These are phyloP conservation scores for Pyrenochaeta sp. DNA, from an alignment of 2,329 filamentous ascomycete genomes.

Conservation along the genomic window DNA sequence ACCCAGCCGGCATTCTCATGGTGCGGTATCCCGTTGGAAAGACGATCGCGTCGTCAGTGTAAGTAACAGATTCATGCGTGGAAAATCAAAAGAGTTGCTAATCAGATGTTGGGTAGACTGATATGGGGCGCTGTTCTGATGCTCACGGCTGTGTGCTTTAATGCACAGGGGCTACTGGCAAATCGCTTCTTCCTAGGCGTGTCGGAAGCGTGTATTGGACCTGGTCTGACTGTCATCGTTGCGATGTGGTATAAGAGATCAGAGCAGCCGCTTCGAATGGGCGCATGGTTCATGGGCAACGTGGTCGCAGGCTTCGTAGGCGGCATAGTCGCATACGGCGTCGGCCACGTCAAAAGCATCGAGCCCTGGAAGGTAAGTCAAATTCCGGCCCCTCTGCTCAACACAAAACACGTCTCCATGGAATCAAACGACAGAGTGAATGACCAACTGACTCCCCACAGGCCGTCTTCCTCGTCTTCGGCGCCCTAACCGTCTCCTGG, in stretches of 20 bases:
- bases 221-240: constrained; percentile 69
- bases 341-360: constrained; percentile 55
- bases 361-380: constrained; percentile 30
- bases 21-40: constrained; percentile 61
- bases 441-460: too few relatives aligned
- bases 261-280: constrained; percentile 65
- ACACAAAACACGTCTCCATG: background rate
- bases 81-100: constrained; percentile 8
- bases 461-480: constrained; percentile 64
- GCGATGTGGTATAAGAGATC: constrained; percentile 70
- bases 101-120: constrained; percentile 29
- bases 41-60: constrained; percentile 34
- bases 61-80: background rate
- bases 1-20: constrained; percentile 56
- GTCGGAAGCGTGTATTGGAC: constrained; percentile 54
- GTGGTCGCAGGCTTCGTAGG: constrained; percentile 63
- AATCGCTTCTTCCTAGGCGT: constrained; percentile 60
- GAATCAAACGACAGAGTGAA: too few relatives aligned
- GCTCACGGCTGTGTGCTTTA: constrained; percentile 50
- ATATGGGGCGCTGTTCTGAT: constrained; percentile 54
- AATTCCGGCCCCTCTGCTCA: background rate
- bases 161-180: constrained; percentile 57
- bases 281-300: constrained; percentile 55
- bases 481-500: constrained; percentile 33
- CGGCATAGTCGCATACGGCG: constrained; percentile 64